Conservation (phyloP, 306 rosid species). For the Carpinus viminea region DNA sequence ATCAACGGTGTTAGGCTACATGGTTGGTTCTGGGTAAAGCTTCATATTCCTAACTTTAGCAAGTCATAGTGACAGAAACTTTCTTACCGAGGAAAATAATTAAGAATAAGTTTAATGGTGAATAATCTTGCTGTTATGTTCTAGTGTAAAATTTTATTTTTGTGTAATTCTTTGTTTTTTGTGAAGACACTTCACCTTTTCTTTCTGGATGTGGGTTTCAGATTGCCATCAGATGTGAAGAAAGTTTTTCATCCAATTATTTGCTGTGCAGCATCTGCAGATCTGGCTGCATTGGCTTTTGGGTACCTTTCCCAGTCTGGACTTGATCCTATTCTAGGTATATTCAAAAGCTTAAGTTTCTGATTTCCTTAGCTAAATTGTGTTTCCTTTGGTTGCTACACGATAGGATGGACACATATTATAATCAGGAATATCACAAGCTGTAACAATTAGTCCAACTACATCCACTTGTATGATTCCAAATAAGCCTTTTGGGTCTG, state of each 20-base stretch:
- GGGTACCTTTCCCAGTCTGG: slow-evolving; percentile 77
- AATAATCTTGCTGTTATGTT: slow-evolving; percentile 3
- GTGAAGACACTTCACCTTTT: slow-evolving; percentile 24
- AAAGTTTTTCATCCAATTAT: slow-evolving; percentile 92
- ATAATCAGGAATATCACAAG: slow-evolving; percentile 7
- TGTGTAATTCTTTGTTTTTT: not conserved
- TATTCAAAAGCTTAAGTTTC: slow-evolving; percentile 17
- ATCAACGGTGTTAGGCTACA: slow-evolving; percentile 84
- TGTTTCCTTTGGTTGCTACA: slow-evolving; percentile 16
- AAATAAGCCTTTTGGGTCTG: not conserved
- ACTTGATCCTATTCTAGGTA: slow-evolving; percentile 91
- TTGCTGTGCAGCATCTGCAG: slow-evolving; percentile 89
- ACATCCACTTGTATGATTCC: not conserved
- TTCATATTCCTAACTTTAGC: slow-evolving; percentile 24
- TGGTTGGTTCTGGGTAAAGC: slow-evolving; percentile 82
- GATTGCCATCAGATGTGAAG: slow-evolving; percentile 75
- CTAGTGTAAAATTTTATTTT: not conserved
- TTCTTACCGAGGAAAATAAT: not conserved
- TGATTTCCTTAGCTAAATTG: slow-evolving; percentile 15
- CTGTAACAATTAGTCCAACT: slow-evolving; percentile 15
- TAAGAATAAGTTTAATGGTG: not conserved
- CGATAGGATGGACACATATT: slow-evolving; percentile 1
- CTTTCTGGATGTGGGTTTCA: slow-evolving; percentile 34
- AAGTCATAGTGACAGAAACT: not conserved
- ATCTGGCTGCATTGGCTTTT: slow-evolving; percentile 68